phyloP scores from a whole-genome alignment of 2,329 filamentous ascomycete species.

The Fusarium verticillioides region DNA sequence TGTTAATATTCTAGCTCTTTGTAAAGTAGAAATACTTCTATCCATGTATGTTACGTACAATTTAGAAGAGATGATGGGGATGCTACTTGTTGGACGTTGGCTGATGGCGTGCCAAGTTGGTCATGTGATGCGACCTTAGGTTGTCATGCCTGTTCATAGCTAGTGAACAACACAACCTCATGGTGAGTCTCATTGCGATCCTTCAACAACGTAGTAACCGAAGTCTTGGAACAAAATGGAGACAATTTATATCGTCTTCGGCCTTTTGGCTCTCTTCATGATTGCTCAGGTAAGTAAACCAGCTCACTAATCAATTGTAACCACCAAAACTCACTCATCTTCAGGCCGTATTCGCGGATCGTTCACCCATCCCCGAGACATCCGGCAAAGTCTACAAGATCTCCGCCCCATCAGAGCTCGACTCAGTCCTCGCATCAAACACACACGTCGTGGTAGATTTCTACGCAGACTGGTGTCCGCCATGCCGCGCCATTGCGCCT shows the following conservation, averaged over 20 bases:
- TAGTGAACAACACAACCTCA: not conserved
- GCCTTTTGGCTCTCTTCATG: conserved; percentile 30
- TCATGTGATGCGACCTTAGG: conserved; percentile 22
- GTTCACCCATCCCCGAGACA: conserved; percentile 53
- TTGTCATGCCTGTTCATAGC: not conserved
- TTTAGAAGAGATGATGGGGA: not conserved
- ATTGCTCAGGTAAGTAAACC: conserved; percentile 20
- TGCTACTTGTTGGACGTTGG: not conserved
- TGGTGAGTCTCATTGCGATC: not conserved
- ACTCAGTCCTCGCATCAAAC: conserved; percentile 49
- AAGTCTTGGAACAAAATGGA: conserved; percentile 19
- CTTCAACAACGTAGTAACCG: not conserved
- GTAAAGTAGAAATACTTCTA: fast-evolving
- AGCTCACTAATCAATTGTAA: not conserved
- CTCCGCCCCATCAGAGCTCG: conserved; percentile 41
- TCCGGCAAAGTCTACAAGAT: conserved; percentile 53
- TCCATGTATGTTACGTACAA: fast-evolving
- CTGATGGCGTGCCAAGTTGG: not conserved
- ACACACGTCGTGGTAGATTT: conserved; percentile 81
- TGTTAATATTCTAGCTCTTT: too few species aligned
- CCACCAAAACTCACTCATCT: conserved; percentile 3
- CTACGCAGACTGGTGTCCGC: conserved; percentile 90
- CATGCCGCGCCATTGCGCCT: conserved; percentile 89
- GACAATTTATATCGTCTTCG: conserved; percentile 35
- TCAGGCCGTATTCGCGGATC: conserved; percentile 33